These are phyloP conservation scores for Endoconidiophora laricicola DNA, from an alignment of 2,329 filamentous ascomycete species.

Conservation along the genomic window DNA sequence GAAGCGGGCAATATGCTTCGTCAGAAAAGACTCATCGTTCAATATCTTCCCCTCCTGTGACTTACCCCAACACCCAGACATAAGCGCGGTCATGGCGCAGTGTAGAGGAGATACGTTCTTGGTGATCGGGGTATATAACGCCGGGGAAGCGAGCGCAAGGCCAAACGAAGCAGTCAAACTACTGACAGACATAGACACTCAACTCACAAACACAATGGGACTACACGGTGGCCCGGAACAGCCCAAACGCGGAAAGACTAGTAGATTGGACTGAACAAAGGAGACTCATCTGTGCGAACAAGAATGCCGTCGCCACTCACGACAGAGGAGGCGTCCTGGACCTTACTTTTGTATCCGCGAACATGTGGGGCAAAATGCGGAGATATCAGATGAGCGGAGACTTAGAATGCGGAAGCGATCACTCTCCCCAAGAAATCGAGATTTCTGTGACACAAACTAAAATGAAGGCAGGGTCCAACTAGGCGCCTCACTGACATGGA, in stretches of 20 bases:
- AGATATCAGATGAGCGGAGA: not conserved
- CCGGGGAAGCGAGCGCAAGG: not conserved
- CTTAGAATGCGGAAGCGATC: conserved; percentile 1
- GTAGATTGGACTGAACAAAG: not conserved
- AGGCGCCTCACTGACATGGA: not conserved
- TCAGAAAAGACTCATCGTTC: not conserved
- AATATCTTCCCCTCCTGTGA: not conserved
- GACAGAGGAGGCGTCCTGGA: not conserved
- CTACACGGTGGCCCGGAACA: not conserved
- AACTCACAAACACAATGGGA: conserved; percentile 1
- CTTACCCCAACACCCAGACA: not conserved
- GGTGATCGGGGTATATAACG: conserved; percentile 1
- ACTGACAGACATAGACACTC: not conserved
- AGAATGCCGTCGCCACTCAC: not conserved
- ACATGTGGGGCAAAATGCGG: not conserved
- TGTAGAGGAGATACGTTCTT: no score
- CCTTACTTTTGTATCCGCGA: not conserved
- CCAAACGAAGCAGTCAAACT: not conserved
- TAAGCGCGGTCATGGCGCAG: not conserved
- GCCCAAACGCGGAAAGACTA: not conserved
- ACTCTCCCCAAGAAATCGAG: not conserved
- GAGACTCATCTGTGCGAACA: not conserved
- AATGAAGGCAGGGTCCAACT: not conserved
- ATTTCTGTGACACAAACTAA: not conserved
- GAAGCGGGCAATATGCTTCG: conserved; percentile 1